Evolutionary conservation across 192 early-diverging fungal species (phyloP).

Genomic region (Dimargaris cristalligena): DNA sequence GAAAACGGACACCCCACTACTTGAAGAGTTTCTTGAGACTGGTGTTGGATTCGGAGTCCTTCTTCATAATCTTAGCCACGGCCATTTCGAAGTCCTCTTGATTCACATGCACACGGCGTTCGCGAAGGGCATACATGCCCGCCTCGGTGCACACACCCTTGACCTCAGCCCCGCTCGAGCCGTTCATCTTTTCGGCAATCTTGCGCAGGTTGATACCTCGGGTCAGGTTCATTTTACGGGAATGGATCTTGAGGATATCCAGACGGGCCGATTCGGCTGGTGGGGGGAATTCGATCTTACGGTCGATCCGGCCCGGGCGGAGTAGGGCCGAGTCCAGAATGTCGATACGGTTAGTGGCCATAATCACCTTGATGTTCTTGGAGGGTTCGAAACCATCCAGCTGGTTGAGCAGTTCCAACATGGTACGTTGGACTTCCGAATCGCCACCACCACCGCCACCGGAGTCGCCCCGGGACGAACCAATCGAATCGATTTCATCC

Average conservation of each 20-base stretch:
- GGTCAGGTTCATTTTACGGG: constrained; percentile 80
- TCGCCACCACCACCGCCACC: constrained; percentile 48
- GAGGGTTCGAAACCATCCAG: constrained; percentile 80
- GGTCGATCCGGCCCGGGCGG: constrained; percentile 76
- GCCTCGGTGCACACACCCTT: constrained; percentile 81
- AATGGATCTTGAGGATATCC: constrained; percentile 82
- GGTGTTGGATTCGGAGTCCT: constrained; percentile 92
- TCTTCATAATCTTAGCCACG: constrained; percentile 97
- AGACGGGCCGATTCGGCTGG: constrained; percentile 71
- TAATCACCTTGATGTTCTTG: constrained; percentile 85
- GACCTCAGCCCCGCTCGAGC: constrained; percentile 76
- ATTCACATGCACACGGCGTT: constrained; percentile 95
- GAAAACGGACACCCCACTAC: constrained; percentile 27
- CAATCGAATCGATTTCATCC: constrained; percentile 87
- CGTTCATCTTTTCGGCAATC: constrained; percentile 74
- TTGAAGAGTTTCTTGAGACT: constrained; percentile 97
- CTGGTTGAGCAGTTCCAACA: constrained; percentile 81
- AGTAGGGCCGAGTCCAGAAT: constrained; percentile 76
- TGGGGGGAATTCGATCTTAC: constrained; percentile 84
- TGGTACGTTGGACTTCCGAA: constrained; percentile 80
- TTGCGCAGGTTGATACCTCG: constrained; percentile 79
- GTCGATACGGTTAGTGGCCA: constrained; percentile 87
- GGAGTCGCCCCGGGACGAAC: constrained; percentile 64
- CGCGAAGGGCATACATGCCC: constrained; percentile 80
- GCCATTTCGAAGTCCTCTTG: constrained; percentile 99